These are phyloP conservation scores for Madurella fahalii DNA, from an alignment of 2,329 filamentous ascomycete genomes.

Conservation along the genomic window DNA sequence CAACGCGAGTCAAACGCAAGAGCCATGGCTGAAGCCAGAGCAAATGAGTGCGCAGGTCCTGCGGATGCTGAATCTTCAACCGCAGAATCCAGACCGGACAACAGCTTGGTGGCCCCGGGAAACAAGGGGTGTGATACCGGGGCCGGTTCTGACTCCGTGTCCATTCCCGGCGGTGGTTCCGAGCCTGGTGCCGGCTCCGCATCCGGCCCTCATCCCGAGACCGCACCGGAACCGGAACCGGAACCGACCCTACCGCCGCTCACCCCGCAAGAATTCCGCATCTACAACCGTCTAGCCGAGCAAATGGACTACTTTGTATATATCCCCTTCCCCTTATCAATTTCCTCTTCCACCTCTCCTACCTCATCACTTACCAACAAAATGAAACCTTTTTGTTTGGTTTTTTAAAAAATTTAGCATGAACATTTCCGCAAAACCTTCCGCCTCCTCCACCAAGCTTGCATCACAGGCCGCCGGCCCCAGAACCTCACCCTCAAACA, in stretches of 20 bases:
- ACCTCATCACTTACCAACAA: neutral
- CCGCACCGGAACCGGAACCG: conserved; percentile 11
- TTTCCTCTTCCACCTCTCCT: neutral
- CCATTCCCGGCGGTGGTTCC: neutral
- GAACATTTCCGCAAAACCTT: conserved; percentile 60
- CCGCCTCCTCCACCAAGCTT: conserved; percentile 43
- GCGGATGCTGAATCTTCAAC: too few relatives aligned
- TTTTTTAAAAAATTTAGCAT: conserved; percentile 47
- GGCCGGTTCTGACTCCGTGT: neutral
- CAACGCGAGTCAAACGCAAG: too few relatives aligned
- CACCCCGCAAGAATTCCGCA: conserved; percentile 60
- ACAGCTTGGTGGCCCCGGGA: neutral
- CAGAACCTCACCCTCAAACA: conserved; percentile 60
- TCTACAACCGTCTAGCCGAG: conserved; percentile 70
- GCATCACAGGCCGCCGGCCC: conserved; percentile 55
- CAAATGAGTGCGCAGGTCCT: too few relatives aligned
- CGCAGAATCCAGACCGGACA: neutral
- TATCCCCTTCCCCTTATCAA: conserved; percentile 18
- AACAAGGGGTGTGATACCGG: neutral
- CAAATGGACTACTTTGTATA: conserved; percentile 70
- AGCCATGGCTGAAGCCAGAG: too few relatives aligned
- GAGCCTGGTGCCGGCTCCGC: neutral
- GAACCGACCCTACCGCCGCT: conserved; percentile 52
- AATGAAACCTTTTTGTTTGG: too few relatives aligned
- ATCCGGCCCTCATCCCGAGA: neutral